Conservation (phyloP, 352 stramenopile species). For the Globisporangium acanthophoron region DNA sequence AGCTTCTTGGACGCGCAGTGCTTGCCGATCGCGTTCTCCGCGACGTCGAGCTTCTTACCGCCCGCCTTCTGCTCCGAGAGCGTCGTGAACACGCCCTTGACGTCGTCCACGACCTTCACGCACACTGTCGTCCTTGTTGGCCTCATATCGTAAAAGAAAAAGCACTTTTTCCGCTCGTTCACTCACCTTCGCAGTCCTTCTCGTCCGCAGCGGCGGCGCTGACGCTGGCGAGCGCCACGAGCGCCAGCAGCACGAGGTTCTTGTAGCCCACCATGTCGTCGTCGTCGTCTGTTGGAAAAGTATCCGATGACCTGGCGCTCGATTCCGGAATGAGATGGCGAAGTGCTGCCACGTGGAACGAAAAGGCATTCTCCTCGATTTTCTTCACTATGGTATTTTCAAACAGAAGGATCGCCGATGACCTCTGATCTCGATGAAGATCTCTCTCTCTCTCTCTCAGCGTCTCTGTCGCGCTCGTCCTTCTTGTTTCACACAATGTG, state of each 20-base stretch:
- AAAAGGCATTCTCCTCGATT: too few species aligned
- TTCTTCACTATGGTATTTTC: too few species aligned
- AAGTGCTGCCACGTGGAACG: too few species aligned
- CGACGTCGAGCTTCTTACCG: constrained; percentile 68
- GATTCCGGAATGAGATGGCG: background rate
- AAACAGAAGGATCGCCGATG: too few species aligned
- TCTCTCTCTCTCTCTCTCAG: background rate
- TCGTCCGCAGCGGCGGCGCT: constrained; percentile 45
- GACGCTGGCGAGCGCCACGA: constrained; percentile 47
- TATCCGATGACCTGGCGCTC: constrained; percentile 5
- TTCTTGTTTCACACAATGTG: background rate
- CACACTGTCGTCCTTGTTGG: constrained; percentile 57
- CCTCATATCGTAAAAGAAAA: too few species aligned
- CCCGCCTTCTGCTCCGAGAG: constrained; percentile 71
- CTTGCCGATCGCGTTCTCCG: constrained; percentile 81
- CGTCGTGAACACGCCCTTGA: constrained; percentile 69
- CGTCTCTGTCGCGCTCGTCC: background rate
- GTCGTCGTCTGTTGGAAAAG: constrained; percentile 9
- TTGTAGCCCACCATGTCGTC: constrained; percentile 51
- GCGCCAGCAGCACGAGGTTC: constrained; percentile 51
- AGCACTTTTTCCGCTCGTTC: background rate
- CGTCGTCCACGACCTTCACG: constrained; percentile 86
- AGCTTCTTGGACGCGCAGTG: constrained; percentile 78
- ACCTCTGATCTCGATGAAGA: too few species aligned
- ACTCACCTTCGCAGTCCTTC: constrained; percentile 89